A percentile compares a stretch with the other conserved stretches of the same genome.
These are phyloP conservation scores for Nepenthes mirabilis DNA, from an alignment of 148 eudicot genomes.

Conservation along the genomic window DNA sequence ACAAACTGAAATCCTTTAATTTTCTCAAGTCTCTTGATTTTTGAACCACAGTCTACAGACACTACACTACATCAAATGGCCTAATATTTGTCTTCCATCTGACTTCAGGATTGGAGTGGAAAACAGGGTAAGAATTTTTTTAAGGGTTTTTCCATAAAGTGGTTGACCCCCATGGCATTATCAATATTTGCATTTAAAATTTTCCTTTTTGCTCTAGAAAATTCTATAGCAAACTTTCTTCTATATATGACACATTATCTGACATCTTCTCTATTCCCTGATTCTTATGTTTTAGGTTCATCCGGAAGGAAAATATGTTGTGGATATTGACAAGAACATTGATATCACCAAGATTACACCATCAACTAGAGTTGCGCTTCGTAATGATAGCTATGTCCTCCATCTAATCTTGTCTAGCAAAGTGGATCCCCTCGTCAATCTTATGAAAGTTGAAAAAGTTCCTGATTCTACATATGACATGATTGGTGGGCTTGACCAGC, in stretches of 20 bases:
- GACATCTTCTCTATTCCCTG: background rate
- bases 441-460: slow-evolving; percentile 80
- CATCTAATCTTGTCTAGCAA: slow-evolving; percentile 60
- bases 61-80: no score
- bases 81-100: no score
- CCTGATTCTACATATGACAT: slow-evolving; percentile 81
- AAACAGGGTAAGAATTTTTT: no score
- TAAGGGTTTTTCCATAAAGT: no score
- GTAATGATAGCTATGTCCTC: slow-evolving; percentile 68
- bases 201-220: background rate
- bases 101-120: no score
- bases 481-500: slow-evolving; percentile 75
- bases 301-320: slow-evolving; percentile 70
- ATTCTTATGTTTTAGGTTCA: slow-evolving; percentile 29
- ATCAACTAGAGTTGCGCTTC: slow-evolving; percentile 60
- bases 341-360: slow-evolving; percentile 64
- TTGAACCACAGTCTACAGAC: no score
- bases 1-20: no score
- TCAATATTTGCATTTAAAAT: background rate
- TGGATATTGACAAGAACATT: slow-evolving; percentile 60
- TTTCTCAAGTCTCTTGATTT: no score
- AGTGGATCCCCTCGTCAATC: slow-evolving; percentile 68
- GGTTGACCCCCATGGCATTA: no score
- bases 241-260: background rate
- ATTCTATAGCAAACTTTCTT: background rate